Evolutionary conservation across 2,329 filamentous ascomycete species (phyloP).

Genomic region (Didymella segeticola): DNA sequence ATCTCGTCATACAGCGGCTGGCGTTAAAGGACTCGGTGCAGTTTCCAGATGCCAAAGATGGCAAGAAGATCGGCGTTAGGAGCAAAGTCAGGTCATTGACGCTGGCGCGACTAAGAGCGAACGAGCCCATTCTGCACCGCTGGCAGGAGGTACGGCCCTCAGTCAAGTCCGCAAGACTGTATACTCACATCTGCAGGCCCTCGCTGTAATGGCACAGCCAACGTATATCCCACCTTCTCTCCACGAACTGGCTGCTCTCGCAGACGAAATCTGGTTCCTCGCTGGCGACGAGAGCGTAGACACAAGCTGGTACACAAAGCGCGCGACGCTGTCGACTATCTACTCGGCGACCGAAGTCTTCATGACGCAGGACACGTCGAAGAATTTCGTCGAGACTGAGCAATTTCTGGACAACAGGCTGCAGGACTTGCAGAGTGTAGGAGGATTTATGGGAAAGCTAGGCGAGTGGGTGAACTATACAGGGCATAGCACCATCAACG

Average conservation of each 20-base stretch:
- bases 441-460: conserved; percentile 67
- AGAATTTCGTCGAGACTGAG: conserved; percentile 77
- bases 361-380: conserved; percentile 87
- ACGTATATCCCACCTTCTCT: conserved; percentile 77
- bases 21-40: conserved; percentile 60
- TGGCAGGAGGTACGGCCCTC: conserved; percentile 79
- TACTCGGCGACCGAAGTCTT: conserved; percentile 81
- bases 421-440: conserved; percentile 70
- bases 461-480: conserved; percentile 85
- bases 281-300: conserved; percentile 84
- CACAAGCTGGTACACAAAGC: conserved; percentile 83
- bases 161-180: neutral
- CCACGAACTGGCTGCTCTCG: conserved; percentile 77
- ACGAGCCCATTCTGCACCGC: conserved; percentile 72
- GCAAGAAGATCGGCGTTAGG: conserved; percentile 57
- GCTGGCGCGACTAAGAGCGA: conserved; percentile 78
- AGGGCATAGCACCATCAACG: conserved; percentile 76
- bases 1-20: conserved; percentile 72
- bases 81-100: conserved; percentile 73
- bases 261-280: conserved; percentile 92
- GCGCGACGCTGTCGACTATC: conserved; percentile 67
- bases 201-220: conserved; percentile 89
- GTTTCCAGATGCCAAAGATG: conserved; percentile 45
- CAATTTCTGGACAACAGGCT: conserved; percentile 80
- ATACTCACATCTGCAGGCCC: conserved; percentile 62